These are phyloP conservation scores for Lyophyllum decastes DNA, from an alignment of 768 basidiomycete species.

Conservation along the genomic window DNA sequence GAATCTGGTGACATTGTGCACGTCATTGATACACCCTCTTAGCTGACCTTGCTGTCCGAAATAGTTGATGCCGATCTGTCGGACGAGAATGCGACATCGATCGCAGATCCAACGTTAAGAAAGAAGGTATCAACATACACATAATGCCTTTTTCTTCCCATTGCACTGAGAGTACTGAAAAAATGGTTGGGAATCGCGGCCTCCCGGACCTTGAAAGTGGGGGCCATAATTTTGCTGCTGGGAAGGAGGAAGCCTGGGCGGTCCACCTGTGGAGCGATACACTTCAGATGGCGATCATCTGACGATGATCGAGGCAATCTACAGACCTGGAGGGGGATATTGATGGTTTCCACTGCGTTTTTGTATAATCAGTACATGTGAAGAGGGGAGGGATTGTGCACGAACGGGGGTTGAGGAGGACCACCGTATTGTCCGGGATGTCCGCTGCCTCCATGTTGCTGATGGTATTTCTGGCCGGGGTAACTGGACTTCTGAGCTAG, in stretches of 20 bases:
- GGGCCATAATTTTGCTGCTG: constrained; percentile 66
- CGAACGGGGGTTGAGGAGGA: constrained; percentile 16
- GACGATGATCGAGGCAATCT: not conserved
- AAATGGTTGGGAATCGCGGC: constrained; percentile 54
- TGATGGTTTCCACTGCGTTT: constrained; percentile 8
- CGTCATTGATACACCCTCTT: constrained; percentile 91
- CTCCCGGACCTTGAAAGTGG: constrained; percentile 47
- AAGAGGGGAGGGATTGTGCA: constrained; percentile 1
- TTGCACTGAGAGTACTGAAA: constrained; percentile 92
- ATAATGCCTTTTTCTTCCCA: constrained; percentile 86
- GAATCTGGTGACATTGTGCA: constrained; percentile 77
- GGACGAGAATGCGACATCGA: not conserved
- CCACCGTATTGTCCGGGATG: constrained; percentile 34
- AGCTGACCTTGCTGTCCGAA: constrained; percentile 65
- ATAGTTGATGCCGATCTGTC: constrained; percentile 90
- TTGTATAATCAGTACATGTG: not conserved
- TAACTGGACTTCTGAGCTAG: constrained; percentile 33
- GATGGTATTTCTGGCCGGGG: constrained; percentile 44
- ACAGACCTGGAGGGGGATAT: constrained; percentile 26
- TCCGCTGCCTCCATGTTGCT: constrained; percentile 25
- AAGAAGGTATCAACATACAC: constrained; percentile 48
- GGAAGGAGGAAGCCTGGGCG: constrained; percentile 55
- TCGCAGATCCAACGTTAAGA: not conserved
- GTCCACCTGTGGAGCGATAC: constrained; percentile 25
- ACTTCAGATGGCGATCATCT: not conserved